phyloP scores from a whole-genome alignment of 305 asterid genomes.

The Solanum aculeatissimum region DNA sequence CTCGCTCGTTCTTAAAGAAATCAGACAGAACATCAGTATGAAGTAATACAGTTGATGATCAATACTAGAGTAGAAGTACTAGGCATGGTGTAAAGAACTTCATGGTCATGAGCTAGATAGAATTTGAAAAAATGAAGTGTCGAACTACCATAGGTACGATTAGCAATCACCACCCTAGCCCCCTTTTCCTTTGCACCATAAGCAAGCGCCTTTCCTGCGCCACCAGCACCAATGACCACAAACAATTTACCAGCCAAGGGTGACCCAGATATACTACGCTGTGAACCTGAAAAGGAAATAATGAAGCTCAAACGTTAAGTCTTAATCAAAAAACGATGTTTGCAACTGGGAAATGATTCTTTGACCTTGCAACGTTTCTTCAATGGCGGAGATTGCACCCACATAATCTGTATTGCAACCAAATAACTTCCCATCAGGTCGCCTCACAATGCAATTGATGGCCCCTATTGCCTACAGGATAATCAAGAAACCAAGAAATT shows the following conservation, averaged over 20 bases:
- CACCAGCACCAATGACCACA: conserved; percentile 93
- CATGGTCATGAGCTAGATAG: background rate
- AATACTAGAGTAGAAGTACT: background rate
- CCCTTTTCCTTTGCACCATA: conserved; percentile 96
- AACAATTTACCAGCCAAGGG: conserved; percentile 78
- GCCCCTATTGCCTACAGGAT: conserved; percentile 73
- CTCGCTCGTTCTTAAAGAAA: conserved; percentile 61
- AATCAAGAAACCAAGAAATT: conserved; percentile 6
- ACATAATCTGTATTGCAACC: conserved; percentile 91
- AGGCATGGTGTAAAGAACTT: background rate
- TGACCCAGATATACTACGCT: conserved; percentile 22
- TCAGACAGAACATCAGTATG: background rate
- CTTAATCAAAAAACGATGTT: background rate
- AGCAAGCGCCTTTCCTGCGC: conserved; percentile 95
- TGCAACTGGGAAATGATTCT: conserved; percentile 1
- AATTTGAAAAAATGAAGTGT: background rate
- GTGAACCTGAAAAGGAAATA: conserved; percentile 25
- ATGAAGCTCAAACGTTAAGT: conserved; percentile 6
- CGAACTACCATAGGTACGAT: conserved; percentile 77
- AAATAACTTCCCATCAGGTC: conserved; percentile 66
- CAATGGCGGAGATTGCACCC: conserved; percentile 93
- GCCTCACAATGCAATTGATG: conserved; percentile 59
- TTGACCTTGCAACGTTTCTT: conserved; percentile 68
- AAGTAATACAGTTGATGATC: background rate
- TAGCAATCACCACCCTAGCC: conserved; percentile 80